Evolutionary conservation across 805 yeast genomes (phyloP), one percentile per base, ranked within the genome.

Genomic region (Diddensiella caesifluorescens): DNA sequence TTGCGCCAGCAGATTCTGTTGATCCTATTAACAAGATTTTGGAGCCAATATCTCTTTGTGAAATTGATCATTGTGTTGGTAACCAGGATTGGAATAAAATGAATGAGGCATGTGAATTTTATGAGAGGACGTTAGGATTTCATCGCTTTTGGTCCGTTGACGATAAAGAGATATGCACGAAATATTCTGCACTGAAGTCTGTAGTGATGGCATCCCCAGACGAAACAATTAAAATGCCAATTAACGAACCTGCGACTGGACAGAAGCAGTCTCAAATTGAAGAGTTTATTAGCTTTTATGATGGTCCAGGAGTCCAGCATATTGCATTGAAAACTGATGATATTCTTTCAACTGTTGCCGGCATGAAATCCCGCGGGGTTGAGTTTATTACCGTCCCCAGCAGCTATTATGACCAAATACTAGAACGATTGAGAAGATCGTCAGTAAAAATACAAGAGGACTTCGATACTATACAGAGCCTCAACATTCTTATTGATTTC

Each of bases 251-350:
- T 0, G 90, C 87, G 0, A 58, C 66, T 37, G 86, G 89, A 1
- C 58, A 65, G 31, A 72, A 73, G 56, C 75, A 69, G 55, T 79
- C 89, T 2, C 95, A 86, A 56, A 80, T 86, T 45, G 94, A 85
- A 60, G 95, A 86, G 60, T 86, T 81, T 56, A 62, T 81, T 48
- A 82, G 79, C 39, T 86, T 68, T 54, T 72, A 84, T 58, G 74
- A 75, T 36, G 95, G 95, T 0, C 83, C 94, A 0, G 95, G 95
- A 3, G 74, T 87, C 26, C 95, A 86, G 62, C 95, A 86, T 56
- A 66, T 86, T 54, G 95, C 95, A 0, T 59, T 86, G 19, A 62
- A 66, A 38, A 84, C 90, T 0, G 61, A 66, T 21, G 69, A 83
- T 58, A 85, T 86, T 29, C 51, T 84, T 16, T 56, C 57, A 2